Evolutionary conservation across 1,284 basidiomycete genomes (phyloP).

Genomic region (Fomitopsis schrenkii): DNA sequence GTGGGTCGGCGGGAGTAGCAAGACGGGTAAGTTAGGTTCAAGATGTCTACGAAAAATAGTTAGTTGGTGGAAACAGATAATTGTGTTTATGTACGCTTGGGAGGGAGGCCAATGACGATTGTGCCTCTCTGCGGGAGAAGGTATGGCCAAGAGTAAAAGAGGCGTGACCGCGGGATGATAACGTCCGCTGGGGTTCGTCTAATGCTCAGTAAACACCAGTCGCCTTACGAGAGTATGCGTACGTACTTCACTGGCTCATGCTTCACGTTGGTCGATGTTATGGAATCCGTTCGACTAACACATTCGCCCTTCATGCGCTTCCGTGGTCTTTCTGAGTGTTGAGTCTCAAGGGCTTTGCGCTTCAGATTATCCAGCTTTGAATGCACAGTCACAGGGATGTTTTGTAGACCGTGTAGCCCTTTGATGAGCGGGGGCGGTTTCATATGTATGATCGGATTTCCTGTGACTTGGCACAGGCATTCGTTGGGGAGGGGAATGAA

Average conservation of each 20-base stretch:
- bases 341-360: constrained; percentile 8
- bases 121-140: constrained; percentile 39
- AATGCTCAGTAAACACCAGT: not conserved
- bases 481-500: constrained; percentile 74
- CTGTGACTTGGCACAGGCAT: constrained; percentile 80
- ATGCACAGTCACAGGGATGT: not conserved
- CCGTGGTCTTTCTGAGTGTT: constrained; percentile 11
- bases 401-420: not conserved
- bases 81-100: constrained; percentile 45
- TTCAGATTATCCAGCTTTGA: constrained; percentile 2
- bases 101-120: constrained; percentile 63
- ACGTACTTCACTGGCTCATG: not conserved
- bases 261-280: not conserved
- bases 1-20: constrained; percentile 28
- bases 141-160: constrained; percentile 68
- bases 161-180: constrained; percentile 46
- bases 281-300: constrained; percentile 1
- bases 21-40: constrained; percentile 51
- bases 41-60: constrained; percentile 44
- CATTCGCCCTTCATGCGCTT: constrained; percentile 9
- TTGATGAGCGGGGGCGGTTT: constrained; percentile 22
- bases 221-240: not conserved
- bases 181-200: constrained; percentile 53
- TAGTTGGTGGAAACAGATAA: not conserved
- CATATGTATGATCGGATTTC: constrained; percentile 56